phyloP scores from a whole-genome alignment of 805 yeast genomes.

The Cyberlindnera lachancei region DNA sequence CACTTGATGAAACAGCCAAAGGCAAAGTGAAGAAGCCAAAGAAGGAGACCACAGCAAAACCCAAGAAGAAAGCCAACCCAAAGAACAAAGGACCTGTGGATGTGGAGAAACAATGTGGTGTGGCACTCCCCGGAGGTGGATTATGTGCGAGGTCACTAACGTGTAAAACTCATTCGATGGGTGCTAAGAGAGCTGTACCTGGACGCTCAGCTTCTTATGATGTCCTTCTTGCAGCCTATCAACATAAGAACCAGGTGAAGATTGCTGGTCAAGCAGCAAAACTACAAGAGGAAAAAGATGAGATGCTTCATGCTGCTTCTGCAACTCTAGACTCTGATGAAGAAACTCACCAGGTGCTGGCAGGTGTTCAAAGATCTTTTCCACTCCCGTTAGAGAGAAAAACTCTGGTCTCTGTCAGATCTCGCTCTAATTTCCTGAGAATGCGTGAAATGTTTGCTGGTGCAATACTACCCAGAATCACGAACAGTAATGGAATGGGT shows the following conservation, averaged over 20 bases:
- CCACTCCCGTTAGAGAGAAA: conserved; percentile 81
- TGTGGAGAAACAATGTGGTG: conserved; percentile 95
- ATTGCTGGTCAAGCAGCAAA: conserved; percentile 76
- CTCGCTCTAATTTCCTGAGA: conserved; percentile 68
- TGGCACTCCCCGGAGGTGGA: conserved; percentile 87
- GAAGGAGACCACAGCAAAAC: conserved; percentile 20
- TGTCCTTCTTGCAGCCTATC: conserved; percentile 78
- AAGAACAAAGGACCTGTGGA: conserved; percentile 80
- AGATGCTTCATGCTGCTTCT: conserved; percentile 39
- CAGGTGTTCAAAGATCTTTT: conserved; percentile 74
- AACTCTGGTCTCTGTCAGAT: conserved; percentile 59
- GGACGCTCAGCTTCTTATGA: conserved; percentile 95
- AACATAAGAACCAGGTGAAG: conserved; percentile 86
- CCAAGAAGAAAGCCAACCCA: conserved; percentile 37
- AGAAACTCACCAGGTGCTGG: conserved; percentile 85
- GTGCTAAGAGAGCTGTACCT: conserved; percentile 90
- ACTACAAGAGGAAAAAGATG: conserved; percentile 70
- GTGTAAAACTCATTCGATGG: conserved; percentile 98
- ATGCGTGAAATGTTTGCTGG: conserved; percentile 94
- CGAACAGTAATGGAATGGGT: conserved; percentile 53
- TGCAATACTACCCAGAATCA: conserved; percentile 62
- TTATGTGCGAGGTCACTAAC: conserved; percentile 93
- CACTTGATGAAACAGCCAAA: conserved; percentile 7
- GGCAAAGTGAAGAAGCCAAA: conserved; percentile 14
- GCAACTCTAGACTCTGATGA: conserved; percentile 62